phyloP scores from a whole-genome alignment of 306 rosid genomes.

The Prunus campanulata region DNA sequence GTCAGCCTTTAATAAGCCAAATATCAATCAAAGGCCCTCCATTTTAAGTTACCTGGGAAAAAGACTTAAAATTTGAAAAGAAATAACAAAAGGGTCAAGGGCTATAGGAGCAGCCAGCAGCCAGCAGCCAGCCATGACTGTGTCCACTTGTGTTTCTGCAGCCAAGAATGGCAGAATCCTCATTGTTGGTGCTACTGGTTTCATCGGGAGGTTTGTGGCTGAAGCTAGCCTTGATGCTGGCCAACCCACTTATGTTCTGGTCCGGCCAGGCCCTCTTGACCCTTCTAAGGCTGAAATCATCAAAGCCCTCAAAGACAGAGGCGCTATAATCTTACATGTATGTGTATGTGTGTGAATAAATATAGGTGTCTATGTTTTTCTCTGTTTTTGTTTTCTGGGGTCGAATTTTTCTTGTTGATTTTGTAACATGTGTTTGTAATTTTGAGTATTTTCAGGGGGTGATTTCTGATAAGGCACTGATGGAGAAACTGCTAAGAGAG shows the following conservation, averaged over 20 bases:
- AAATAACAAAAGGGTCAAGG: not conserved
- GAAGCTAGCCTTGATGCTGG: slow-evolving; percentile 49
- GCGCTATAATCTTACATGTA: slow-evolving; percentile 53
- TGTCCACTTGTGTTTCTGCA: slow-evolving; percentile 20
- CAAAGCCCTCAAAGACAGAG: slow-evolving; percentile 48
- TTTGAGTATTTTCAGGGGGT: slow-evolving; percentile 34
- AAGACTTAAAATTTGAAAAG: not conserved
- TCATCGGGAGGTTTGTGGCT: slow-evolving; percentile 59
- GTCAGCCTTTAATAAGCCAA: not conserved
- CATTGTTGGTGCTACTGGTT: slow-evolving; percentile 56
- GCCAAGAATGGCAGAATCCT: slow-evolving; percentile 36
- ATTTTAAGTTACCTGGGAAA: not conserved
- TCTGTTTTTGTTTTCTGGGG: not conserved
- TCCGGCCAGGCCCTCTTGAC: slow-evolving; percentile 30
- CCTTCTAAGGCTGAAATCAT: slow-evolving; percentile 32
- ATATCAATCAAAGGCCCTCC: not conserved
- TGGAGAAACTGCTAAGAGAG: slow-evolving; percentile 54
- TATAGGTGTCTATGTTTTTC: not conserved
- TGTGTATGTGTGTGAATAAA: not conserved
- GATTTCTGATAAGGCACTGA: slow-evolving; percentile 36
- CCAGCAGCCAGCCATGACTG: slow-evolving; percentile 35
- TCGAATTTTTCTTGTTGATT: not conserved
- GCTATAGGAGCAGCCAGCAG: not conserved
- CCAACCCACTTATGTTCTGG: slow-evolving; percentile 41
- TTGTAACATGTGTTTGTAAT: not conserved